phyloP scores from a whole-genome alignment of 139 green algal genomes.

The Tetraselmis chui region DNA sequence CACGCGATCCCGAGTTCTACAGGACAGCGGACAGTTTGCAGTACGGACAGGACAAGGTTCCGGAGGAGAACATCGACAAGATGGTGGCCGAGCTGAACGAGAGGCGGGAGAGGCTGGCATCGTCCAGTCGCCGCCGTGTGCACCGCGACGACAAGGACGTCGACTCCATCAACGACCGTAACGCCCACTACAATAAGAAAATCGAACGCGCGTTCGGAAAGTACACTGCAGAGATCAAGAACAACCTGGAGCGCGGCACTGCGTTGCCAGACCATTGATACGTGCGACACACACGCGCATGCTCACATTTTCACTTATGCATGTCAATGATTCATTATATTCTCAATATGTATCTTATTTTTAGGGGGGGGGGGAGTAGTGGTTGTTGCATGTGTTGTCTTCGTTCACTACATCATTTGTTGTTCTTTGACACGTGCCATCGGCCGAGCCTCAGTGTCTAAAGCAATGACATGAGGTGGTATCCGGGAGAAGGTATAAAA shows the following conservation, averaged over 20 bases:
- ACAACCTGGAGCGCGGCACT: constrained; percentile 94
- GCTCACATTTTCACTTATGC: no score
- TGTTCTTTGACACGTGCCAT: background rate
- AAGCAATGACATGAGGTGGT: background rate
- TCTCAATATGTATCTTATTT: no score
- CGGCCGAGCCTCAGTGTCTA: background rate
- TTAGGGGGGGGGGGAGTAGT: no score
- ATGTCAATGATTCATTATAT: background rate
- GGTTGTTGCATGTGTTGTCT: background rate
- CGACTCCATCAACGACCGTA: constrained; percentile 94
- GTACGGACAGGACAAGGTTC: constrained; percentile 55
- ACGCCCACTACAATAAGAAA: constrained; percentile 96
- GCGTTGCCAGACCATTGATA: constrained; percentile 83
- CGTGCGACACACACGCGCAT: no score
- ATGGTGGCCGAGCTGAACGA: constrained; percentile 88
- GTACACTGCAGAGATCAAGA: constrained; percentile 85
- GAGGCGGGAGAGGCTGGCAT: constrained; percentile 38
- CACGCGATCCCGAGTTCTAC: constrained; percentile 74
- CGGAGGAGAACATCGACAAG: constrained; percentile 71
- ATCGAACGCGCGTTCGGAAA: constrained; percentile 83
- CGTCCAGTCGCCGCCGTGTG: constrained; percentile 67
- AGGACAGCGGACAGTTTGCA: constrained; percentile 54
- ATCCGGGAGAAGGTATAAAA: background rate
- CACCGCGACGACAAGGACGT: constrained; percentile 73
- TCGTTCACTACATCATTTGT: background rate